Percentiles rank a stretch among this genome's conserved stretches.
Evolutionary conservation across 169 alveolate species (phyloP).

Genomic region (Plasmodium gallinaceum): DNA sequence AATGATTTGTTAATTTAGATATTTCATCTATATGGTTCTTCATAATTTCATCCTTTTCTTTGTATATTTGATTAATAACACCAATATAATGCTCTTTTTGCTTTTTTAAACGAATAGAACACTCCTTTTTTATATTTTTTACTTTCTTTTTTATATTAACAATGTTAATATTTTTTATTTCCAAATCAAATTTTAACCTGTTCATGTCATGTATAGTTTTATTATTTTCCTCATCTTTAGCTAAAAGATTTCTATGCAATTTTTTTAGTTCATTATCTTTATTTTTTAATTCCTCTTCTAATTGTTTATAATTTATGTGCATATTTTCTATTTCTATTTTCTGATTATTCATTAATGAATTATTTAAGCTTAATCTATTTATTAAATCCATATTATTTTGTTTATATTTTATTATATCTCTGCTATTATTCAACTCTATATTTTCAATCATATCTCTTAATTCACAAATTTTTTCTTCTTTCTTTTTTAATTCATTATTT

Average conservation of each 20-base stretch:
- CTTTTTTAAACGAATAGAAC: constrained; percentile 48
- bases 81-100: constrained; percentile 40
- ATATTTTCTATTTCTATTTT: constrained; percentile 73
- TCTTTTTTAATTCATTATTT: constrained; percentile 48
- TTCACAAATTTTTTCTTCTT: constrained; percentile 50
- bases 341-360: constrained; percentile 59
- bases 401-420: constrained; percentile 66
- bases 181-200: constrained; percentile 58
- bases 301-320: constrained; percentile 75
- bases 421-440: constrained; percentile 44
- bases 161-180: constrained; percentile 48
- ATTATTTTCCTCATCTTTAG: constrained; percentile 62
- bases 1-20: constrained; percentile 13
- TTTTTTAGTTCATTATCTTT: constrained; percentile 69
- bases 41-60: constrained; percentile 62
- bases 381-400: constrained; percentile 61
- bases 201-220: constrained; percentile 58
- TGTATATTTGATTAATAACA: constrained; percentile 50
- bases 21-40: constrained; percentile 50
- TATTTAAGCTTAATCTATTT: constrained; percentile 51
- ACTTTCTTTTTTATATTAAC: constrained; percentile 44
- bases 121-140: constrained; percentile 47
- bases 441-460: constrained; percentile 48
- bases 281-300: constrained; percentile 71
- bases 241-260: constrained; percentile 38